These are phyloP conservation scores for Metroxylon sagu DNA, from an alignment of 176 grass and related monocot genomes.

Conservation along the genomic window DNA sequence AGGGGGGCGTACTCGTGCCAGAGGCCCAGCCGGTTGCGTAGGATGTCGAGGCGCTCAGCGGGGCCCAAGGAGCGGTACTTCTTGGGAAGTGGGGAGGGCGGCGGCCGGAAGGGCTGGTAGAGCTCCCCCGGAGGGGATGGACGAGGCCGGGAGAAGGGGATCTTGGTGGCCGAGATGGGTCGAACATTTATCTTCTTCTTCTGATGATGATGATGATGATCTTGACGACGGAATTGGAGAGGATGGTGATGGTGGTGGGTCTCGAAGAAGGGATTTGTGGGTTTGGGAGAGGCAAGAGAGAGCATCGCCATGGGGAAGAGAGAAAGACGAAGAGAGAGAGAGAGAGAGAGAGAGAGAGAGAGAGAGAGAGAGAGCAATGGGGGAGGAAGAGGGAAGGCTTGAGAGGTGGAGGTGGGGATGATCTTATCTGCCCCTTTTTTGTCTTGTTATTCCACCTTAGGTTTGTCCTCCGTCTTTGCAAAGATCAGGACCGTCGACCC, in stretches of 20 bases:
- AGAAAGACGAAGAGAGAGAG: slow-evolving; percentile 12
- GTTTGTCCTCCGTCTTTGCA: no score
- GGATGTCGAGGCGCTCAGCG: slow-evolving; percentile 47
- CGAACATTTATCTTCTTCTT: slow-evolving; percentile 1
- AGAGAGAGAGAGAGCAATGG: no score
- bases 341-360: neutral
- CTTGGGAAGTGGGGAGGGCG: slow-evolving; percentile 42
- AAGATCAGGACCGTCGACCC: no score
- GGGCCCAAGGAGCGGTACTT: slow-evolving; percentile 38
- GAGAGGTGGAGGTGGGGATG: no score
- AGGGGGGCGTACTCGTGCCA: slow-evolving; percentile 89
- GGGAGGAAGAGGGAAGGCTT: neutral
- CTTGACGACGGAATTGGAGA: neutral
- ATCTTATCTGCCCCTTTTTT: no score
- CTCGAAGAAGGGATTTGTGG: slow-evolving; percentile 11
- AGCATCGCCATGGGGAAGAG: slow-evolving; percentile 33
- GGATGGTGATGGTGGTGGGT: neutral
- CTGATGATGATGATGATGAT: neutral
- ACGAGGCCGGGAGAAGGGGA: slow-evolving; percentile 45
- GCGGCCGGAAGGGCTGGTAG: slow-evolving; percentile 76
- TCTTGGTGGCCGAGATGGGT: slow-evolving; percentile 28
- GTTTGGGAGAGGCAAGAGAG: slow-evolving; percentile 36
- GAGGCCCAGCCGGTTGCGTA: slow-evolving; percentile 50
- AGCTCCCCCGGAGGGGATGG: slow-evolving; percentile 33
- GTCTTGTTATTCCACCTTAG: no score